Evolutionary conservation across 345 rosid species (phyloP).

Genomic region (Triadica sebifera): DNA sequence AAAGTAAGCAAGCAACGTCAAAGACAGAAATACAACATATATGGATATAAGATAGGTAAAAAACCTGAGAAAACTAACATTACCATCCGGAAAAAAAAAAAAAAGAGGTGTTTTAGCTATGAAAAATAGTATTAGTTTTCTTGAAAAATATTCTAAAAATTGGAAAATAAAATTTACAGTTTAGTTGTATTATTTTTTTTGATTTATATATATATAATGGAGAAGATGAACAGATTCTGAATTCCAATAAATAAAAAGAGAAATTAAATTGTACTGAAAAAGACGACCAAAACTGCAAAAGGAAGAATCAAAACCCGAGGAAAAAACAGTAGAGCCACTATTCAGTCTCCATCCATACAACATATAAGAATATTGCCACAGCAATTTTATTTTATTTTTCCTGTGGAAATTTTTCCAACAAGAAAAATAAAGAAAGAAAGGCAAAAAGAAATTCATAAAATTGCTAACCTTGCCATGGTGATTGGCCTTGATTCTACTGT

Average conservation of each 20-base stretch:
- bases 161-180: too few species aligned
- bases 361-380: neutral
- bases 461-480: constrained; percentile 39
- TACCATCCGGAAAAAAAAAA: neutral
- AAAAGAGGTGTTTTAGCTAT: too few species aligned
- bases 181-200: too few species aligned
- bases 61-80: neutral
- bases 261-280: neutral
- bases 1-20: neutral
- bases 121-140: too few species aligned
- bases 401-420: neutral
- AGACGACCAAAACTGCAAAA: neutral
- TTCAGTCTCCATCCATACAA: constrained; percentile 6
- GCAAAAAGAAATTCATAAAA: neutral
- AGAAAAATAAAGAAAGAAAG: neutral
- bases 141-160: too few species aligned
- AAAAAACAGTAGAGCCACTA: constrained; percentile 11
- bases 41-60: neutral
- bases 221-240: neutral
- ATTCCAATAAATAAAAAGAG: neutral
- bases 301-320: constrained; percentile 1
- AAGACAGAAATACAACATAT: neutral
- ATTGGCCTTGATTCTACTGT: constrained; percentile 28
- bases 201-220: too few species aligned
- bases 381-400: neutral